phyloP scores from a whole-genome alignment of 768 basidiomycete species.

The Pholiota molesta region DNA sequence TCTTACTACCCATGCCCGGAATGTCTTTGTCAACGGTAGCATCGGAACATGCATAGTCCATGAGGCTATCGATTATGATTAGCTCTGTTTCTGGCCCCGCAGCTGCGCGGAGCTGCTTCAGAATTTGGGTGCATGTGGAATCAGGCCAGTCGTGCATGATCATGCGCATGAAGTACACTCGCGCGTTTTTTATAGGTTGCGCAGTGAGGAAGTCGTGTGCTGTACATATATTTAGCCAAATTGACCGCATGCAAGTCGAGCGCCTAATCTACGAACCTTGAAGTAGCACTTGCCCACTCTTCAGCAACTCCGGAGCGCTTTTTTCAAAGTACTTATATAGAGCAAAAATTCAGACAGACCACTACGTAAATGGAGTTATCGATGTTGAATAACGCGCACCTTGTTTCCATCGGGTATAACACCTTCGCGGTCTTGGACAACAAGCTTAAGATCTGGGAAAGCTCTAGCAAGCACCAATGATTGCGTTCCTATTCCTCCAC shows the following conservation, averaged over 20 bases:
- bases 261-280: background rate
- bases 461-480: conserved; percentile 24
- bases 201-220: conserved; percentile 40
- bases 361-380: no score
- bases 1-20: background rate
- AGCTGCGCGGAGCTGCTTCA: conserved; percentile 34
- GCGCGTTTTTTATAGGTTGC: conserved; percentile 37
- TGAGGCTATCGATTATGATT: conserved; percentile 38
- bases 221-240: conserved; percentile 2
- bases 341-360: no score
- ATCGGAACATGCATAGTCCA: conserved; percentile 16
- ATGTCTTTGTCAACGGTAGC: conserved; percentile 1
- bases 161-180: conserved; percentile 37
- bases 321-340: conserved; percentile 6
- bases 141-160: conserved; percentile 46
- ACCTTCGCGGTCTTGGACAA: conserved; percentile 28
- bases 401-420: conserved; percentile 5
- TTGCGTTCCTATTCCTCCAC: conserved; percentile 30
- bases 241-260: no score
- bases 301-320: conserved; percentile 2
- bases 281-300: background rate
- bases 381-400: no score
- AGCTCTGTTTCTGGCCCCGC: conserved; percentile 37
- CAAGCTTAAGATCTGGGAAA: conserved; percentile 21
- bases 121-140: conserved; percentile 29